These are phyloP conservation scores for Beauveria asiatica DNA, from an alignment of 2,329 filamentous ascomycete genomes.

Conservation along the genomic window DNA sequence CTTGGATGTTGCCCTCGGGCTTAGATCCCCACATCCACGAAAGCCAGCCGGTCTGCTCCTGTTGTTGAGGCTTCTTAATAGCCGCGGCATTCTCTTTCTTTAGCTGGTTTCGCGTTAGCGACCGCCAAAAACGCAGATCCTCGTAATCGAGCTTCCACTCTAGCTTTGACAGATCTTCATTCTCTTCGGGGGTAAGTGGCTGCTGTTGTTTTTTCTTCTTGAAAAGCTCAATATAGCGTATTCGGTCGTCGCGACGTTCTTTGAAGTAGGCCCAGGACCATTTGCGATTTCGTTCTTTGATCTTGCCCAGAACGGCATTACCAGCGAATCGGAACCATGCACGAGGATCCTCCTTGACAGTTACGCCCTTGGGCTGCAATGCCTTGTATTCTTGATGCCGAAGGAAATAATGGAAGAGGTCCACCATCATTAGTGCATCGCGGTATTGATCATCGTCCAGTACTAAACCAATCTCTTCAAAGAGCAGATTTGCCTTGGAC, in stretches of 20 bases:
- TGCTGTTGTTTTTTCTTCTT: slow-evolving; percentile 81
- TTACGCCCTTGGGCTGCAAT: slow-evolving; percentile 71
- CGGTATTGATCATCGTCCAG: slow-evolving; percentile 96
- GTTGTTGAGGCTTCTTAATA: slow-evolving; percentile 54
- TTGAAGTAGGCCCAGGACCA: slow-evolving; percentile 97
- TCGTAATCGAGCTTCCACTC: slow-evolving; percentile 90
- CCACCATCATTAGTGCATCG: slow-evolving; percentile 94
- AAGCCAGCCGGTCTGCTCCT: slow-evolving; percentile 77
- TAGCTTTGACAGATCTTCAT: slow-evolving; percentile 61
- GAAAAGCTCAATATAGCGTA: slow-evolving; percentile 85
- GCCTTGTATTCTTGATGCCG: slow-evolving; percentile 96
- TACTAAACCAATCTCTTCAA: slow-evolving; percentile 97
- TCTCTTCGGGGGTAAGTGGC: slow-evolving; percentile 62
- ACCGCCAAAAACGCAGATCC: slow-evolving; percentile 95
- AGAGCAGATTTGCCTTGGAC: slow-evolving; percentile 82
- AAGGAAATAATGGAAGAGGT: slow-evolving; percentile 97
- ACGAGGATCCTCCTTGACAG: slow-evolving; percentile 78
- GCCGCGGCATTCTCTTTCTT: slow-evolving; percentile 90
- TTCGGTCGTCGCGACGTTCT: slow-evolving; percentile 82
- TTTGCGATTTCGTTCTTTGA: slow-evolving; percentile 83
- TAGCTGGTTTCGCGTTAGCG: slow-evolving; percentile 83
- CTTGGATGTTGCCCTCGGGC: slow-evolving; percentile 50
- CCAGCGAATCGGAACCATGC: slow-evolving; percentile 93
- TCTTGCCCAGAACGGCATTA: slow-evolving; percentile 81
- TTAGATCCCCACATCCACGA: slow-evolving; percentile 88